Conservation (phyloP, 257 asterid genomes). For the Ocimum tenuiflorum region DNA sequence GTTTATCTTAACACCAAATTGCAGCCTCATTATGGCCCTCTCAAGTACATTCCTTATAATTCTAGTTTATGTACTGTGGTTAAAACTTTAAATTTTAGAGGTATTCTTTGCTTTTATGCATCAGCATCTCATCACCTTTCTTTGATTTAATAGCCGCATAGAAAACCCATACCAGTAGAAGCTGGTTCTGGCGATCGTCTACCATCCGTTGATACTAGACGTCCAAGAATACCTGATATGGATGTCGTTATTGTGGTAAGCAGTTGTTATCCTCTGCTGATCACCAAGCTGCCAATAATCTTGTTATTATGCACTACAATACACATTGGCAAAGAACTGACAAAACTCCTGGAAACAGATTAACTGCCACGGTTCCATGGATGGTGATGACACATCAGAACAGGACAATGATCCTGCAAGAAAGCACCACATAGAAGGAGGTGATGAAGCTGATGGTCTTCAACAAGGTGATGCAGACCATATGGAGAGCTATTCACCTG, state of each 20-base stretch:
- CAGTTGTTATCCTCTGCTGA: neutral
- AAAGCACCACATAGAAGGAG: neutral
- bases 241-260: slow-evolving; percentile 83
- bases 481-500: slow-evolving; percentile 30
- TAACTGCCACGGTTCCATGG: slow-evolving; percentile 52
- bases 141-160: slow-evolving; percentile 57
- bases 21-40: neutral
- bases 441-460: slow-evolving; percentile 43
- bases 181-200: slow-evolving; percentile 75
- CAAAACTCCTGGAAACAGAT: slow-evolving; percentile 46
- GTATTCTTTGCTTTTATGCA: neutral
- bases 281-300: neutral
- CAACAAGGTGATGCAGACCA: slow-evolving; percentile 41
- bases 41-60: neutral
- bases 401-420: slow-evolving; percentile 39
- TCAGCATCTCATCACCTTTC: slow-evolving; percentile 19
- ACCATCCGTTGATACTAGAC: slow-evolving; percentile 86
- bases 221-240: slow-evolving; percentile 68
- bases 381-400: slow-evolving; percentile 47
- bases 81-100: neutral
- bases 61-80: neutral
- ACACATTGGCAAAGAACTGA: neutral
- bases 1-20: neutral
- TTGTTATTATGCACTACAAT: neutral
- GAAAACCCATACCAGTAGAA: slow-evolving; percentile 96